Evolutionary conservation across 805 yeast species (phyloP), one percentile per base, ranked within the genome.

Genomic region (Schizosaccharomyces octosporus): DNA sequence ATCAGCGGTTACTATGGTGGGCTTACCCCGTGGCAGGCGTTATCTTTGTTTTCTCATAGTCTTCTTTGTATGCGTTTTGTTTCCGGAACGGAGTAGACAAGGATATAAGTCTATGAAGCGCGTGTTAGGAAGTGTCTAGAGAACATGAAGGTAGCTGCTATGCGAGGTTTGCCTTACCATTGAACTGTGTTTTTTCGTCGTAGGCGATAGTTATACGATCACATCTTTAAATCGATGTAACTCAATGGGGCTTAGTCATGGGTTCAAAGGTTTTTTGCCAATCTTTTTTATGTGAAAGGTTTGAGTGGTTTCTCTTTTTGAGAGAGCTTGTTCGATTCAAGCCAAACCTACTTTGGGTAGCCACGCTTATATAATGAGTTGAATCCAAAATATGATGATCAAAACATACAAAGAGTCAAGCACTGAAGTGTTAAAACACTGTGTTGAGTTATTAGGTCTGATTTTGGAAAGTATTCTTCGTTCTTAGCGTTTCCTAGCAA

Each of bases 191-290:
- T 51, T 24, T 24, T 51, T 29, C 36, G 31, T 51, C 57, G 57
- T 29, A 51, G 57, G 21, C 32, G 57, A 51, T 51, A 51, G 57
- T 51, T 51, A 51, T 51, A 24, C 36, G 31, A 13, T 29, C 36
- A 29, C 57, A 51, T 29, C 57, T 29, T 9, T 7, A 3, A 17
- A 9, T 29, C 13, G 57, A 29, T 51, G 57, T 51, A 51, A 24
- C 57, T 17, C 57, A 51, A 51, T 51, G 57, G 57, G 57, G 57
- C 57, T 51, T 51, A 51, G 57, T 51, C 57, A 19, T 29, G 31
- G 21, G 57, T n/a, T 51, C 57, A 51, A n/a, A 29, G 57, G 31
- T 7, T 51, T 29, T 29, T 21, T 51, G 21, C 36, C 57, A 13
- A 31, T 45, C 51, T 24, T 45, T 24, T 51, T 19, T 13, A 5